These are phyloP conservation scores for Elsinoe fawcettii DNA, from an alignment of 2,329 filamentous ascomycete genomes.

Conservation along the genomic window DNA sequence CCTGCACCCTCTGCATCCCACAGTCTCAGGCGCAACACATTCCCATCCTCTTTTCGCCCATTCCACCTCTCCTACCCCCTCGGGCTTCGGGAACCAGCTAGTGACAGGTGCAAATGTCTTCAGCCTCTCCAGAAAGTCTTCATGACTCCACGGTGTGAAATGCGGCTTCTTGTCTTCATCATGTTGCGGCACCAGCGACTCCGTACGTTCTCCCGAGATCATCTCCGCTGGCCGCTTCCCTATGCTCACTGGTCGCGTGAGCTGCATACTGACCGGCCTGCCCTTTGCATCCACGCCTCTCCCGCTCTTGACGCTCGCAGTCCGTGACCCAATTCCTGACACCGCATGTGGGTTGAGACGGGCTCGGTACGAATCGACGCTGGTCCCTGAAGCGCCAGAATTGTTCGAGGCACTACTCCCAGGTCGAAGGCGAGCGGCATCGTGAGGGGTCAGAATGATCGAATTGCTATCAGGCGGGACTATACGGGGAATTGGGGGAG, in stretches of 20 bases:
- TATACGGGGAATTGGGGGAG: neutral
- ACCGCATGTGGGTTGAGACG: constrained; percentile 4
- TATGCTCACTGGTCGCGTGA: neutral
- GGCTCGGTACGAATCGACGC: neutral
- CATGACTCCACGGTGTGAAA: constrained; percentile 80
- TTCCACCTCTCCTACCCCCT: constrained; percentile 76
- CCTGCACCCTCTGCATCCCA: constrained; percentile 73
- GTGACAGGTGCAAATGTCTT: constrained; percentile 87
- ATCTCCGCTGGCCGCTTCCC: neutral
- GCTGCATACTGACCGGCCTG: neutral
- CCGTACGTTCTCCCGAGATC: neutral
- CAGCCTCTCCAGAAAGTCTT: constrained; percentile 70
- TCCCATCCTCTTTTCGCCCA: constrained; percentile 94
- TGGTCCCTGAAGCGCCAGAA: neutral
- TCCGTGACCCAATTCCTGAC: neutral
- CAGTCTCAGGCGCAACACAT: constrained; percentile 73
- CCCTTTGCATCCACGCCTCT: neutral
- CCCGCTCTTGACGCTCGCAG: neutral
- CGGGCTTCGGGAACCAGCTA: constrained; percentile 87
- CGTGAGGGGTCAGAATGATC: neutral
- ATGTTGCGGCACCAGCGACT: neutral
- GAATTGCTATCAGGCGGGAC: neutral
- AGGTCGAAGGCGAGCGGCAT: neutral
- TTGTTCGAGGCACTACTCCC: neutral
- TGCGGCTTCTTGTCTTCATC: constrained; percentile 4